Conservation (phyloP, 768 basidiomycete genomes). For the Boletus eberwhitei region DNA sequence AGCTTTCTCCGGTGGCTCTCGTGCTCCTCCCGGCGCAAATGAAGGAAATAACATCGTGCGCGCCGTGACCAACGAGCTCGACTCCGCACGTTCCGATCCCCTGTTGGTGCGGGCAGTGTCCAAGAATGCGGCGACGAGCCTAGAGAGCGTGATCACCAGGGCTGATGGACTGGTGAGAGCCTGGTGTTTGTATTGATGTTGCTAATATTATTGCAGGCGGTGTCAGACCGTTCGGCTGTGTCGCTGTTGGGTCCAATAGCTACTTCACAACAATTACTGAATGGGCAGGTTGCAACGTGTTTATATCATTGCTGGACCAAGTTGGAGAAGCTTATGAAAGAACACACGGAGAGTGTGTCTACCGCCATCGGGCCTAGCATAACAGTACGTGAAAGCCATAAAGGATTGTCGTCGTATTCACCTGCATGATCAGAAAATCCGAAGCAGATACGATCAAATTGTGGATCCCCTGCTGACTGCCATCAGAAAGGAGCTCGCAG, state of each 20-base stretch:
- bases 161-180: conserved; percentile 65
- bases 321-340: conserved; percentile 23
- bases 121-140: conserved; percentile 59
- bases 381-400: conserved; percentile 41
- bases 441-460: conserved; percentile 48
- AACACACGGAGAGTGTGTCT: conserved; percentile 41
- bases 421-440: conserved; percentile 19
- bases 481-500: conserved; percentile 76
- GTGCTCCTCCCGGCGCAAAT: conserved; percentile 64
- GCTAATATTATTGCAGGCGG: conserved; percentile 42
- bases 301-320: conserved; percentile 36
- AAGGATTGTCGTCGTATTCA: background rate
- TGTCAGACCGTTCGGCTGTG: conserved; percentile 69
- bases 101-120: conserved; percentile 78
- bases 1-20: conserved; percentile 68
- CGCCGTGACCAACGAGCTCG: conserved; percentile 79
- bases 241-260: conserved; percentile 73
- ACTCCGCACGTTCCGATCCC: conserved; percentile 58
- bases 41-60: conserved; percentile 81
- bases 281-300: conserved; percentile 75
- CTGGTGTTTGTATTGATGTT: background rate
- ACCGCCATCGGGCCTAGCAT: conserved; percentile 53
- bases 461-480: conserved; percentile 61
- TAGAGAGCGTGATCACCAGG: conserved; percentile 66
- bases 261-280: conserved; percentile 73